Conservation (phyloP, 2,329 filamentous ascomycete genomes). For the Penicillium sp. region DNA sequence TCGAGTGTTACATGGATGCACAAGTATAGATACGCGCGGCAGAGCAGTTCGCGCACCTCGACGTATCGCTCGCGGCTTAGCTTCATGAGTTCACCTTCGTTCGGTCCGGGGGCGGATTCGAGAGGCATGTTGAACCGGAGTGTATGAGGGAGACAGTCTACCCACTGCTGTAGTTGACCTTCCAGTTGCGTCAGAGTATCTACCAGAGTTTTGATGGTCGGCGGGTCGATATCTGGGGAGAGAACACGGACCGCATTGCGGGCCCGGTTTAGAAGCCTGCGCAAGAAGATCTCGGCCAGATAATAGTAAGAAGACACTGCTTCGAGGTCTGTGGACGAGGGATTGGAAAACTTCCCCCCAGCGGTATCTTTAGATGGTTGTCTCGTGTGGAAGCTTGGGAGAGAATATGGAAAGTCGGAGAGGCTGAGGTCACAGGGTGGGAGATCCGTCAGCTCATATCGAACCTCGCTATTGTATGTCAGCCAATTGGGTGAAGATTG, state of each 20-base stretch:
- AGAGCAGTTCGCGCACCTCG: constrained; percentile 28
- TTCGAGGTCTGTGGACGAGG: constrained; percentile 19
- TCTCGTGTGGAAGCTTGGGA: constrained; percentile 24
- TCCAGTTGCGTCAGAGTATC: constrained; percentile 23
- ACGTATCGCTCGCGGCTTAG: constrained; percentile 28
- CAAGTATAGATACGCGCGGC: constrained; percentile 26
- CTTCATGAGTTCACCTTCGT: constrained; percentile 27
- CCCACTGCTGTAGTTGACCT: constrained; percentile 28
- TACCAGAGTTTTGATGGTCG: constrained; percentile 17
- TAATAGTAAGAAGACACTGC: constrained; percentile 28
- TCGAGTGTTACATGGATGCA: constrained; percentile 24
- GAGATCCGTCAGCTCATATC: constrained; percentile 27
- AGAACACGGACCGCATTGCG: constrained; percentile 25
- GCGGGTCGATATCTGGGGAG: constrained; percentile 17
- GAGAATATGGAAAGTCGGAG: constrained; percentile 27
- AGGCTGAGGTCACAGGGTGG: constrained; percentile 27
- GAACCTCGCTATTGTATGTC: constrained; percentile 22
- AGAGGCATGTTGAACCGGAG: constrained; percentile 28
- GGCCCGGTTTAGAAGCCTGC: constrained; percentile 36
- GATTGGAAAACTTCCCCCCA: constrained; percentile 12
- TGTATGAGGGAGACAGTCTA: constrained; percentile 25
- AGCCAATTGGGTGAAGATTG: neutral
- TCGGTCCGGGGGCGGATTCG: constrained; percentile 13
- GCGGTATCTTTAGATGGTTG: constrained; percentile 16
- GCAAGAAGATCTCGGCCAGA: constrained; percentile 28